These are phyloP conservation scores for Neotropicomus parvogracilis DNA, from an alignment of 1,284 basidiomycete genomes.

Conservation along the genomic window DNA sequence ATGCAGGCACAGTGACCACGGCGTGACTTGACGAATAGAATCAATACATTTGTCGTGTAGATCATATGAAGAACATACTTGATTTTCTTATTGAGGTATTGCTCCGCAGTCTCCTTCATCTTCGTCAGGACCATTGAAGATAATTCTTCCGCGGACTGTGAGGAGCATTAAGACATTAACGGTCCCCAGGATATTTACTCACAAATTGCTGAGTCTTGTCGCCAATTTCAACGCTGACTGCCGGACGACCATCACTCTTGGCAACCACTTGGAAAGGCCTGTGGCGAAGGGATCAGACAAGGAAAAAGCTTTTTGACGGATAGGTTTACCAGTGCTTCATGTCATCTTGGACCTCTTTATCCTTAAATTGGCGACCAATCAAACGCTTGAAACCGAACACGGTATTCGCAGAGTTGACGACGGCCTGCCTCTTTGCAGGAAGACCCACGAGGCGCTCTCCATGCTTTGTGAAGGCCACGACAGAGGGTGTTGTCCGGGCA, in stretches of 20 bases:
- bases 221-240: slow-evolving; percentile 77
- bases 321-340: slow-evolving; percentile 65
- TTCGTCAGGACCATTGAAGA: slow-evolving; percentile 88
- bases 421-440: slow-evolving; percentile 95
- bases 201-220: slow-evolving; percentile 68
- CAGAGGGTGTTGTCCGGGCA: slow-evolving; percentile 95
- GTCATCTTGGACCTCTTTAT: slow-evolving; percentile 92
- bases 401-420: slow-evolving; percentile 94
- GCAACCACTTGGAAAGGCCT: slow-evolving; percentile 83
- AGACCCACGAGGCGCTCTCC: slow-evolving; percentile 92
- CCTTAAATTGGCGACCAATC: slow-evolving; percentile 91
- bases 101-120: slow-evolving; percentile 94
- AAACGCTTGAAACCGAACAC: slow-evolving; percentile 96
- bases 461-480: slow-evolving; percentile 97
- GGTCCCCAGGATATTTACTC: slow-evolving; percentile 30
- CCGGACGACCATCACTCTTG: slow-evolving; percentile 67
- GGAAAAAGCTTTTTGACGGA: not conserved
- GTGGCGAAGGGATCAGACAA: not conserved
- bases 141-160: slow-evolving; percentile 73
- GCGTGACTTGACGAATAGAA: slow-evolving; percentile 50
- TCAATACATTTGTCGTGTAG: not conserved
- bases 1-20: slow-evolving; percentile 95
- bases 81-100: slow-evolving; percentile 89
- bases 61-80: slow-evolving; percentile 56
- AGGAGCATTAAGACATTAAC: slow-evolving; percentile 4